Percentiles rank a stretch among this genome's conserved stretches.
These are phyloP conservation scores for Aspergillus panamensis DNA, from an alignment of 495 filamentous ascomycete species.

Conservation along the genomic window DNA sequence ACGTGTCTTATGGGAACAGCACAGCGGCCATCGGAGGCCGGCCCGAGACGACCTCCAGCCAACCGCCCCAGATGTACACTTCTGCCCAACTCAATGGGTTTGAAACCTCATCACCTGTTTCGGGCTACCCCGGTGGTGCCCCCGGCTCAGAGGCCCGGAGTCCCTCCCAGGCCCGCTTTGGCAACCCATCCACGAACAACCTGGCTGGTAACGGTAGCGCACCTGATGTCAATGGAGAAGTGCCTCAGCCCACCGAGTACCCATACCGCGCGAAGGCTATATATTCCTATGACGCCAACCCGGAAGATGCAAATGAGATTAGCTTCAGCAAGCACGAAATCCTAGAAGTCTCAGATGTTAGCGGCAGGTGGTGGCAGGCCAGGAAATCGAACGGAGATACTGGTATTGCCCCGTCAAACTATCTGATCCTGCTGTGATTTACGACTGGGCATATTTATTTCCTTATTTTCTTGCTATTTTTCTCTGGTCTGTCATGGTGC, in stretches of 20 bases:
- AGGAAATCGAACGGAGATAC: constrained; percentile 93
- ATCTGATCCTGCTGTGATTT: constrained; percentile 87
- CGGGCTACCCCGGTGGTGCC: constrained; percentile 65
- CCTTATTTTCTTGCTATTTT: constrained; percentile 23
- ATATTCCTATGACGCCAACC: constrained; percentile 97
- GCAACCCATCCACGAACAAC: constrained; percentile 34
- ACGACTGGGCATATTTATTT: constrained; percentile 18
- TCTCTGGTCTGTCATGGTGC: constrained; percentile 26
- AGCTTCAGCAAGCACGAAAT: constrained; percentile 96
- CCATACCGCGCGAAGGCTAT: constrained; percentile 97
- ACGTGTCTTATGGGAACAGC: constrained; percentile 61
- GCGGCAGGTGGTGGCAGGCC: constrained; percentile 98
- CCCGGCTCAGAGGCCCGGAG: constrained; percentile 55
- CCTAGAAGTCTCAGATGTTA: constrained; percentile 94
- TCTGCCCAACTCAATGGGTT: constrained; percentile 92
- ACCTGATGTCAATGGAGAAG: constrained; percentile 47
- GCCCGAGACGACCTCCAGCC: constrained; percentile 76
- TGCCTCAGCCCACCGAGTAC: constrained; percentile 84
- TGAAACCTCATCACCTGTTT: constrained; percentile 91
- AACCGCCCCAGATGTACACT: constrained; percentile 94
- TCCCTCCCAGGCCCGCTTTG: constrained; percentile 58
- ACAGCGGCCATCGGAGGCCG: constrained; percentile 51
- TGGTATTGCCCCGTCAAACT: constrained; percentile 96
- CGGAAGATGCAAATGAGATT: constrained; percentile 97
- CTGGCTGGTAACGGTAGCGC: constrained; percentile 29